Evolutionary conservation across 345 rosid genomes (phyloP).

Genomic region (Camelina neglecta): DNA sequence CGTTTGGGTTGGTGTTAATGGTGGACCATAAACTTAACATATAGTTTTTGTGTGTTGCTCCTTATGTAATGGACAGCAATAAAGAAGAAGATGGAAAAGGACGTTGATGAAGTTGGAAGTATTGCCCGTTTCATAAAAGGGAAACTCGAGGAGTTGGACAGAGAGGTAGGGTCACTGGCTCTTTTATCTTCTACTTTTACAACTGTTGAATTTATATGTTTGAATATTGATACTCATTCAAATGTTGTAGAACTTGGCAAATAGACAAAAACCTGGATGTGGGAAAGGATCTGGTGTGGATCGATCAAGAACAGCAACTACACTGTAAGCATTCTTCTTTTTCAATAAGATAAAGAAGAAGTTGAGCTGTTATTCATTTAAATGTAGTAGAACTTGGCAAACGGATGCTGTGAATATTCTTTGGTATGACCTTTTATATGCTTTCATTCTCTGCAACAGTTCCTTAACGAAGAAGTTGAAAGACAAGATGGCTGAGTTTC

Average conservation of each 20-base stretch:
- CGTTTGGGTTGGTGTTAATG: conserved; percentile 9
- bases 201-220: background rate
- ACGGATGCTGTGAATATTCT: background rate
- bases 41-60: conserved; percentile 28
- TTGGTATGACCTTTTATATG: conserved; percentile 26
- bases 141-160: conserved; percentile 74
- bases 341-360: background rate
- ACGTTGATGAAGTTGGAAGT: conserved; percentile 94
- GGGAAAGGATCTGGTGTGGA: conserved; percentile 88
- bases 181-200: conserved; percentile 1
- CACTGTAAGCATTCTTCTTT: conserved; percentile 54
- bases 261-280: conserved; percentile 86
- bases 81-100: conserved; percentile 88
- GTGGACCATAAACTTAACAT: conserved; percentile 1
- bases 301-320: conserved; percentile 85
- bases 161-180: conserved; percentile 57
- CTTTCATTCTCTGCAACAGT: conserved; percentile 54
- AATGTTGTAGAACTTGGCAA: conserved; percentile 72
- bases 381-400: background rate
- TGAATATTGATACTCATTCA: background rate
- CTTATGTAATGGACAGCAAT: conserved; percentile 56
- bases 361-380: conserved; percentile 9
- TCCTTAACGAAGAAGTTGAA: conserved; percentile 53
- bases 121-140: conserved; percentile 74
- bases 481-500: conserved; percentile 84